Evolutionary conservation across 352 stramenopile genomes (phyloP).

Genomic region (Pythium dissotocum): DNA sequence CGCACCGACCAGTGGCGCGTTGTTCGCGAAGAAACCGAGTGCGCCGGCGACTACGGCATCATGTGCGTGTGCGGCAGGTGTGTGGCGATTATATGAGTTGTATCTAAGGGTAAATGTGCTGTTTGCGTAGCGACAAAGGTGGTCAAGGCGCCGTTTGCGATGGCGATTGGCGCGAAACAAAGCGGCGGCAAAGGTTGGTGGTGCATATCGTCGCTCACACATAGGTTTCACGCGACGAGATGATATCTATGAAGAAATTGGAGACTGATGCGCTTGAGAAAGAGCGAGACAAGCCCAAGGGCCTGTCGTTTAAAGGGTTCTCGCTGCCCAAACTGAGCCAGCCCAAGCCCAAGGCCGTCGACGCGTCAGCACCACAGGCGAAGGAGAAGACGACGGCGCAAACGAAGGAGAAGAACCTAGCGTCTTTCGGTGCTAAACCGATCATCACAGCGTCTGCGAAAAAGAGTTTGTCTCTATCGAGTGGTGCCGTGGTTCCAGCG

Average conservation of each 20-base stretch:
- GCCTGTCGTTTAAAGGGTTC: background rate
- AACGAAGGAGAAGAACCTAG: background rate
- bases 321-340: constrained; percentile 6
- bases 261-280: constrained; percentile 12
- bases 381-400: background rate
- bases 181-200: constrained; percentile 17
- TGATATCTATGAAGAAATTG: background rate
- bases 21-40: constrained; percentile 15
- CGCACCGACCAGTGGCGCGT: background rate
- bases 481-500: background rate
- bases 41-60: background rate
- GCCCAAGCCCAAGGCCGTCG: background rate
- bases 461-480: background rate
- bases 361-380: background rate
- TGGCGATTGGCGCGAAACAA: constrained; percentile 6
- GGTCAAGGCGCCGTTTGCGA: constrained; percentile 20
- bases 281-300: constrained; percentile 8
- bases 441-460: background rate
- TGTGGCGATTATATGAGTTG: background rate
- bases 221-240: background rate
- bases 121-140: background rate
- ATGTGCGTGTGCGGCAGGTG: background rate
- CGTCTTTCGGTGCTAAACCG: background rate
- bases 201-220: background rate
- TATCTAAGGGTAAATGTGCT: background rate